Base-by-base conservation (phyloP, 129 eudicot species). In the Centrapalus pauciflorus region DNA sequence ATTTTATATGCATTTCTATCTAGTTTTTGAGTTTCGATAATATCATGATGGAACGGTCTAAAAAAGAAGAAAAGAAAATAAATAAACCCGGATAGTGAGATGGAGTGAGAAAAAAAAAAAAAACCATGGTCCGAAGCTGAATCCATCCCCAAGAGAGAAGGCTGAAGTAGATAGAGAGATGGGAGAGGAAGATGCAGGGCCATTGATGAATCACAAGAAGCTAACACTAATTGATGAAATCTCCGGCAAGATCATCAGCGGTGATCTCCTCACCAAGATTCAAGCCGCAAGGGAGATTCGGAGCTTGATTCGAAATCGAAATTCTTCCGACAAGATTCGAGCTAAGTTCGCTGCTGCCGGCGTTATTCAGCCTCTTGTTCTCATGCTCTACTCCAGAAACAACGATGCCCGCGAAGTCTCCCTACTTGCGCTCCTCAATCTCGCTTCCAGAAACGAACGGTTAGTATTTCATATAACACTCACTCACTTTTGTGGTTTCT, bases 351-450 rank as follows among this genome's bases (percentile, higher is more conserved):
- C 84, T 4, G 79, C 86, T 29, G 81, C 94, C 72, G 96, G 96
- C 14, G 95, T 85, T 7, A 77, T 89, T 28, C 87, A 67, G 63
- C 95, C 95, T 14, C 87, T 90, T 12, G 84, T 90, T 20, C 76
- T 70, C 40, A 81, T 90, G 95, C 85, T 90, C 33, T 46, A 46
- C 20, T 67, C 79, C 49, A 29, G 57, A 27, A 72, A 76, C 14
- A 67, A 75, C 49, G 85, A 76, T 14, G 88, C 95, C 20, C 82
- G 85, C 5, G 84, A 90, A 71, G 84, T 83, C 8, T 80, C 95
- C 0, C 78, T 90, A 33, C 88, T 90, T 12, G 97, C 97, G 1
- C 76, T 90, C 37, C 95, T 90, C 69, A 89, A 89, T 69, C 90
- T 89, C 67, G 96, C 95, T 11, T 84, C 80, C 24, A 73, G 93